Conservation (phyloP, 2,329 filamentous ascomycete species). For the Monosporascus ibericus region DNA sequence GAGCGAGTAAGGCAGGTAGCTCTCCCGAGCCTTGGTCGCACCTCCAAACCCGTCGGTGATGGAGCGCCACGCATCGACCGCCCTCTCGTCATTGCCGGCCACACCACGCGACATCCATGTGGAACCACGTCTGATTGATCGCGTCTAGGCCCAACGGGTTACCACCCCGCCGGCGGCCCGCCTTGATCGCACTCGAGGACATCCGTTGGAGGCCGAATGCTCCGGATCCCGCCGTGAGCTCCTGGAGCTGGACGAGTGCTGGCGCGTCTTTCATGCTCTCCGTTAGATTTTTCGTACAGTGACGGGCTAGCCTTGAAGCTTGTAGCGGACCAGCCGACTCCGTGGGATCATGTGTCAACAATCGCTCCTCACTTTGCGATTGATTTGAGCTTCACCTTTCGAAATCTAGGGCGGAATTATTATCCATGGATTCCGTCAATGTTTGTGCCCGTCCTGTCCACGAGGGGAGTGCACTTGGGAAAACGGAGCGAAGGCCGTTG, state of each 20-base stretch:
- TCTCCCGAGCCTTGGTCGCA: conserved; percentile 8
- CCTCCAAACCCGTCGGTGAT: conserved; percentile 10
- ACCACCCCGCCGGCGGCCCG: conserved; percentile 19
- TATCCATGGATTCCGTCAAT: conserved; percentile 14
- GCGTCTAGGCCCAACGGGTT: conserved; percentile 24
- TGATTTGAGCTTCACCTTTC: conserved; percentile 9
- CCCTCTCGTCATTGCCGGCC: conserved; percentile 14
- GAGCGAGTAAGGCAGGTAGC: conserved; percentile 15
- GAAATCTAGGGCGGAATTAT: conserved; percentile 12
- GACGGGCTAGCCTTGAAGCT: conserved; percentile 20
- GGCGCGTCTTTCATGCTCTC: conserved; percentile 18
- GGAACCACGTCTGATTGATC: conserved; percentile 24
- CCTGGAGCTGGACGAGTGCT: conserved; percentile 17
- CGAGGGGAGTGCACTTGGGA: conserved; percentile 17
- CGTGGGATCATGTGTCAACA: conserved; percentile 1
- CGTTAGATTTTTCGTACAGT: conserved; percentile 15
- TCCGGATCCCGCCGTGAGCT: conserved; percentile 19
- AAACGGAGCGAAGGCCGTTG: conserved; percentile 21
- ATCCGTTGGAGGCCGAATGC: conserved; percentile 27
- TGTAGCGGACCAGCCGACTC: conserved; percentile 22
- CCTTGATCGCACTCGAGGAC: conserved; percentile 19
- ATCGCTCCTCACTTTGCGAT: too few species aligned
- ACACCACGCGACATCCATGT: conserved; percentile 22
- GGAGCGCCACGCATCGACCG: conserved; percentile 22
- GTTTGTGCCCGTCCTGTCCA: conserved; percentile 20